These are phyloP conservation scores for Boletus pseudo-olivaceus DNA, from an alignment of 768 basidiomycete species.

Conservation along the genomic window DNA sequence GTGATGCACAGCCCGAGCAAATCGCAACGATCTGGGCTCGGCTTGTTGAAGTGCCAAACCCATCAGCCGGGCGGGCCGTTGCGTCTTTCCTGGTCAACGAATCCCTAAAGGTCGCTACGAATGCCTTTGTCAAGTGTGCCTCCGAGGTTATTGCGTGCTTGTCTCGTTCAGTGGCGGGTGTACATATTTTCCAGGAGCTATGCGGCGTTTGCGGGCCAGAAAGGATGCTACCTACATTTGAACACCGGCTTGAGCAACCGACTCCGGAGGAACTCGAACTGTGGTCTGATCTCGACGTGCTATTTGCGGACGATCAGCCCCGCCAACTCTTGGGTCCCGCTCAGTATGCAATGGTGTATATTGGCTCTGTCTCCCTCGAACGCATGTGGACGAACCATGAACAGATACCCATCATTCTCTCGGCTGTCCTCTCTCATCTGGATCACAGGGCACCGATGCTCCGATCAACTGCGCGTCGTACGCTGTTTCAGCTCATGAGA, in stretches of 20 bases:
- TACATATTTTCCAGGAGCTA: constrained; percentile 76
- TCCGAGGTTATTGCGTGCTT: constrained; percentile 81
- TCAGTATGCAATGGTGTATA: constrained; percentile 84
- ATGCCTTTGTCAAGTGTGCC: constrained; percentile 73
- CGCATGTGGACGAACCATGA: constrained; percentile 71
- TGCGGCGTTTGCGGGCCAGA: constrained; percentile 81
- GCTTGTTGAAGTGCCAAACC: constrained; percentile 67
- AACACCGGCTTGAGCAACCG: constrained; percentile 61
- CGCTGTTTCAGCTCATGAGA: constrained; percentile 82
- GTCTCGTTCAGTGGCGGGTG: constrained; percentile 70
- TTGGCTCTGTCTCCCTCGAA: constrained; percentile 72
- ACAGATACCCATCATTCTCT: constrained; percentile 72
- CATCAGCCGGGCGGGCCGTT: constrained; percentile 74
- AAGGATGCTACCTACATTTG: constrained; percentile 76
- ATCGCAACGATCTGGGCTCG: constrained; percentile 76
- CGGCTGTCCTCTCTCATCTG: constrained; percentile 75
- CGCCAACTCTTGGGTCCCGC: constrained; percentile 72
- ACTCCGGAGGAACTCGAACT: constrained; percentile 66
- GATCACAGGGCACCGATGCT: constrained; percentile 74
- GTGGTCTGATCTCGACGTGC: constrained; percentile 74
- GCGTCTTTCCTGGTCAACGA: constrained; percentile 85
- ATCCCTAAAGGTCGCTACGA: constrained; percentile 77
- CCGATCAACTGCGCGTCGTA: constrained; percentile 65
- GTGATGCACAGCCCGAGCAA: constrained; percentile 73
- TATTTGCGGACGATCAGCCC: constrained; percentile 68